Base-by-base conservation (phyloP, 202 grass and related monocot genomes). In the Miscanthus sacchariflorus region DNA sequence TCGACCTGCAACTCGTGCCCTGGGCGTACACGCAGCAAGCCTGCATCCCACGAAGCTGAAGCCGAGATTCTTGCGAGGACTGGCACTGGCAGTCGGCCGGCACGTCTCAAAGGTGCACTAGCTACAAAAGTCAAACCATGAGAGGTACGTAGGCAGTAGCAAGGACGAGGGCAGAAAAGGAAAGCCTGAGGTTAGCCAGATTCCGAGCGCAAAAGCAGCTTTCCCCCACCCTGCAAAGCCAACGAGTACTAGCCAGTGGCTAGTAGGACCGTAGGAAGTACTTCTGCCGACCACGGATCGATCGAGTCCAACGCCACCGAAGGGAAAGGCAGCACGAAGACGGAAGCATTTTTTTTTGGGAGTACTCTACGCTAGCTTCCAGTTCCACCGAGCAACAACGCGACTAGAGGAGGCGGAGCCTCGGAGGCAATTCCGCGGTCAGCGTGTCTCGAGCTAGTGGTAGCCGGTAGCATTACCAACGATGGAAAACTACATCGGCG, bases 131-230 rank as follows among this genome's bases (percentile, higher is more conserved):
- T 54, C 50, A 54, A 56, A 56, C 52, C 52, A 58, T n/a, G 19
- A n/a, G 33, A 35, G 54, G 54, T 6, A 48, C 45, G 45, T 48
- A 48, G 45, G 11, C 3, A 13, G 12, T 15, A 50, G 49, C 52
- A 72, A 33, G 58, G 79, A 70, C 35, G 72, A 18, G 23, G 17
- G 50, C 59, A 30, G 36, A 83, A 77, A 70, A 35, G 36, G 27
- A 36, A 36, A 18, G 64, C 25, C 12, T 28, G 58, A 84, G 36
- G 33, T 4, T 4, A 35, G 33, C 33, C 33, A 35, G 33, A 38
- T 44, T 44, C 43, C 43, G 43, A 44, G 43, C 4, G 15, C 14
- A 44, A 79, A 63, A 64, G 68, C 79, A 52, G 49, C 28, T 45
- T 17, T 39, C 40, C 21, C 39, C 50, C 52, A 9, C 23, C 15